Evolutionary conservation across 345 rosid genomes (phyloP).

Genomic region (Populus deltoides): DNA sequence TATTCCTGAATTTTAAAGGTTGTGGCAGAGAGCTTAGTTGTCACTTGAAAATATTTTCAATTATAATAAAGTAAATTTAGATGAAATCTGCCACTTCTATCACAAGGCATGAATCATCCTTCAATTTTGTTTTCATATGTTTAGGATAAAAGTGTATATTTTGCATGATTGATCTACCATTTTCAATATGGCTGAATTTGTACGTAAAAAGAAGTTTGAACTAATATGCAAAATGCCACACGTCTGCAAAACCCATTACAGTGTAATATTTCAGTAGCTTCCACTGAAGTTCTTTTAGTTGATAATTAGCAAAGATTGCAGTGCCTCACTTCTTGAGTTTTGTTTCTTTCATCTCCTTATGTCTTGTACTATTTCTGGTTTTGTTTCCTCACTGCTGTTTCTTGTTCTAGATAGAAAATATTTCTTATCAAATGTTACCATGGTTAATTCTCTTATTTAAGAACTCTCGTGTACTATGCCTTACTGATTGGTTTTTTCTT

Average conservation of each 20-base stretch:
- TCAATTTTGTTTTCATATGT: not conserved
- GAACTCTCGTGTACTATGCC: not conserved
- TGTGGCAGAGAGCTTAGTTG: not conserved
- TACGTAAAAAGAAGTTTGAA: not conserved
- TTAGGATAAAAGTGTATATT: not conserved
- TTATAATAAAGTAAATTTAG: not conserved
- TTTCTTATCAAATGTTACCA: not conserved
- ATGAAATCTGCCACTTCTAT: not conserved
- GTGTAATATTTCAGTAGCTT: not conserved
- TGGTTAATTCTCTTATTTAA: not conserved
- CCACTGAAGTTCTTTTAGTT: not conserved
- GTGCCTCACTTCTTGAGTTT: not conserved
- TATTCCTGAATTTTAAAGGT: not conserved
- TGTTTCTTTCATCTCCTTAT: not conserved
- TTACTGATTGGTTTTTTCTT: conserved; percentile 3
- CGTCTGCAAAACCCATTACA: not conserved
- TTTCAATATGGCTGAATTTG: not conserved
- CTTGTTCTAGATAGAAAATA: not conserved
- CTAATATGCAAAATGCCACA: not conserved
- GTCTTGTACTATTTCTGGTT: not conserved
- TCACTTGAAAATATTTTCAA: not conserved
- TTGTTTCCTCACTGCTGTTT: not conserved
- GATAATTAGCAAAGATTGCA: not conserved
- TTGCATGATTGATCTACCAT: not conserved
- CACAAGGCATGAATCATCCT: not conserved